Conservation (phyloP, 345 rosid genomes). For the Fremontodendron californicum region DNA sequence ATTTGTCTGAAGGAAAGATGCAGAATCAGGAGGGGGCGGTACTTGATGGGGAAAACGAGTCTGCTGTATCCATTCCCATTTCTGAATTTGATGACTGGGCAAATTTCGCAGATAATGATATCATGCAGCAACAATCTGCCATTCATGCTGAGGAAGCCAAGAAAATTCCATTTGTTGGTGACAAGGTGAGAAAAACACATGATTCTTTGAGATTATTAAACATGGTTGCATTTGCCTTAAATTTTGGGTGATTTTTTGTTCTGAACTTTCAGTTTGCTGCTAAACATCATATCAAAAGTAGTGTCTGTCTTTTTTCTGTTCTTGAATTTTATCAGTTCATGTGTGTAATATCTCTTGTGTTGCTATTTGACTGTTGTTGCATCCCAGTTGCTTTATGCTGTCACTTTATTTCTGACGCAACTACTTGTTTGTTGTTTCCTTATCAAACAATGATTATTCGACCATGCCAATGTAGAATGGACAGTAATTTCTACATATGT, state of each 20-base stretch:
- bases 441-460: background rate
- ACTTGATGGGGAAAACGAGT: constrained; percentile 36
- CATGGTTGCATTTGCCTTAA: background rate
- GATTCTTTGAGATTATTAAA: background rate
- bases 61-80: constrained; percentile 28
- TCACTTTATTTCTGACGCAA: background rate
- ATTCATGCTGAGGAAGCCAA: constrained; percentile 53
- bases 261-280: background rate
- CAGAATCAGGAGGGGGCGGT: constrained; percentile 41
- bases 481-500: background rate
- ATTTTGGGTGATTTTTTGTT: background rate
- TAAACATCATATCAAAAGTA: background rate
- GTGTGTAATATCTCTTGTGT: background rate
- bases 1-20: constrained; percentile 35
- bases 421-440: background rate
- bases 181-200: constrained; percentile 48
- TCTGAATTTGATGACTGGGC: constrained; percentile 43
- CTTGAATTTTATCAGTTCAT: background rate
- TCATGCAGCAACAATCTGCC: constrained; percentile 49
- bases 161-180: constrained; percentile 73
- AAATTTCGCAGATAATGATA: constrained; percentile 44
- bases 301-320: background rate
- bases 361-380: background rate
- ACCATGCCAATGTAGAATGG: background rate
- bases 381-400: background rate